Percentiles rank a stretch among this genome's conserved stretches.
Conservation (phyloP, 2,329 filamentous ascomycete species). For the Phaeosphaeriaceae sp. region DNA sequence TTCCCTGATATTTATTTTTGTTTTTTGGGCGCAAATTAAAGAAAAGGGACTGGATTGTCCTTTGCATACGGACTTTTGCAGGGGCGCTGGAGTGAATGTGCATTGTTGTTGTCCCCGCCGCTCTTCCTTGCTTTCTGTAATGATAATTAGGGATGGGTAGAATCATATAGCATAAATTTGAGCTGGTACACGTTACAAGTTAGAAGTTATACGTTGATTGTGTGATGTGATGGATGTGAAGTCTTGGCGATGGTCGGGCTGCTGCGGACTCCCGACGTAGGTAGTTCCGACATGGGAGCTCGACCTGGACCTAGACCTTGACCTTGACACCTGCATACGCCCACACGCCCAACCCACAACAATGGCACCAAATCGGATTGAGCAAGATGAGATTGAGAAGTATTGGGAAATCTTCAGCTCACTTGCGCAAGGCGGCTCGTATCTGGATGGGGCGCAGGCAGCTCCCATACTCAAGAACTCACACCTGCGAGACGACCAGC, state of each 20-base stretch:
- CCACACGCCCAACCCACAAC: neutral
- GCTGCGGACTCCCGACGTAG: too few relatives aligned
- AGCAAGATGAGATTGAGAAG: conserved; percentile 76
- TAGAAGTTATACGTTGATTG: too few relatives aligned
- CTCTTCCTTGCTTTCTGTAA: conserved; percentile 5
- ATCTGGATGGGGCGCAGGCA: conserved; percentile 72
- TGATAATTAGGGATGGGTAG: conserved; percentile 8
- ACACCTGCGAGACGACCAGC: conserved; percentile 76
- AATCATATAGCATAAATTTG: too few relatives aligned
- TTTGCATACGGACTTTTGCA: neutral
- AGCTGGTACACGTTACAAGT: too few relatives aligned
- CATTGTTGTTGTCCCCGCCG: conserved; percentile 1
- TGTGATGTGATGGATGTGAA: too few relatives aligned
- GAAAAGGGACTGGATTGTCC: neutral
- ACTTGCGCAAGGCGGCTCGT: conserved; percentile 67
- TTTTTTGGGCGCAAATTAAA: conserved; percentile 9
- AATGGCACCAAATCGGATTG: conserved; percentile 62
- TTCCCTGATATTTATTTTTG: neutral
- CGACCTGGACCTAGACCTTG: neutral
- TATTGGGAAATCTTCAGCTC: conserved; percentile 83
- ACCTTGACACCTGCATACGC: too few relatives aligned
- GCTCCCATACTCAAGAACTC: conserved; percentile 76
- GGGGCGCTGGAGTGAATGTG: neutral
- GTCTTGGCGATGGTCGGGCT: too few relatives aligned
- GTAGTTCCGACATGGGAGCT: too few relatives aligned